Conservation (phyloP, 2,329 filamentous ascomycete genomes). For the Botryosphaeria dothidea region DNA sequence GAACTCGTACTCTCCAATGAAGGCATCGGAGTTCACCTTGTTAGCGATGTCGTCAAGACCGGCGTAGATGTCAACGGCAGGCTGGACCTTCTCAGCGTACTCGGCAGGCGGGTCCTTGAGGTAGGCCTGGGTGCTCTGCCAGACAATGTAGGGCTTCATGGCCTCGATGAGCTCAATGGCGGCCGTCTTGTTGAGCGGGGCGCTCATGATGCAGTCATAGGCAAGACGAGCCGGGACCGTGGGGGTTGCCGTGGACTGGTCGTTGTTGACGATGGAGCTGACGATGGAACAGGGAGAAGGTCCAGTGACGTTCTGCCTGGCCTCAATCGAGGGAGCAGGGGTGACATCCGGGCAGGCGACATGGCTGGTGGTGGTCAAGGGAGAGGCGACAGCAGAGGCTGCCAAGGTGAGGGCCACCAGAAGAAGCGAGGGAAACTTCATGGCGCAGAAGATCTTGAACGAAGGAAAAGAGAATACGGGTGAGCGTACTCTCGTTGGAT, state of each 20-base stretch:
- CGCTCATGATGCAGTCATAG: slow-evolving; percentile 48
- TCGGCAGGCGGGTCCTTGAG: slow-evolving; percentile 48
- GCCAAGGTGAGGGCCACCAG: slow-evolving; percentile 13
- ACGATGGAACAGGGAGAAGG: slow-evolving; percentile 13
- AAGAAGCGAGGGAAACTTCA: slow-evolving; percentile 10
- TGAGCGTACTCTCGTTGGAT: slow-evolving; percentile 7
- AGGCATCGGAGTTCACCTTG: slow-evolving; percentile 39
- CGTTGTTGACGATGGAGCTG: slow-evolving; percentile 12
- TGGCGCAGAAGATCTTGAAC: slow-evolving; percentile 8
- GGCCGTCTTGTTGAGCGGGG: slow-evolving; percentile 46
- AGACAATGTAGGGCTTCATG: slow-evolving; percentile 47
- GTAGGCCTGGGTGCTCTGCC: slow-evolving; percentile 48
- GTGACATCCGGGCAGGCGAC: not conserved
- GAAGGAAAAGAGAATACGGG: slow-evolving; percentile 9
- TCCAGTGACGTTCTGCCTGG: slow-evolving; percentile 5
- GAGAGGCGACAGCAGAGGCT: slow-evolving; percentile 5
- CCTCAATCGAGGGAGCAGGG: not conserved
- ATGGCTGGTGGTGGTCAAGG: not conserved
- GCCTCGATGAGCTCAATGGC: slow-evolving; percentile 43
- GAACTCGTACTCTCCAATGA: slow-evolving; percentile 45
- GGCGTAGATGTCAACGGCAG: slow-evolving; percentile 43
- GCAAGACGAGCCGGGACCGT: slow-evolving; percentile 47
- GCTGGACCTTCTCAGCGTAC: slow-evolving; percentile 48
- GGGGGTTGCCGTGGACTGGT: slow-evolving; percentile 26
- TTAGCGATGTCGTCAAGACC: slow-evolving; percentile 40